These are phyloP conservation scores for Agrocybe praecox DNA, from an alignment of 768 basidiomycete species.

Conservation along the genomic window DNA sequence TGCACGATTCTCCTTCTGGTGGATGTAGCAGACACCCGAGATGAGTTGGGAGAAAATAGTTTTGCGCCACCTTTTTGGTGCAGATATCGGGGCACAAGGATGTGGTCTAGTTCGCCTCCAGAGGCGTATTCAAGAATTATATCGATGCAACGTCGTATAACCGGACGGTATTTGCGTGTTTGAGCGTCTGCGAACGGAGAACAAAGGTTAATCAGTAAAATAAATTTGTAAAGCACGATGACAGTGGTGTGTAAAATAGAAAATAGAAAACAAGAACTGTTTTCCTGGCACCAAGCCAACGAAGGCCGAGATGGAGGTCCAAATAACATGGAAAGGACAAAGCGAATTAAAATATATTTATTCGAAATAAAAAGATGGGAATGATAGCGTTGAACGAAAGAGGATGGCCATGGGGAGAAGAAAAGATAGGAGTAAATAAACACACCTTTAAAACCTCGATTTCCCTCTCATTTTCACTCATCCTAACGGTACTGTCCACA, in stretches of 20 bases:
- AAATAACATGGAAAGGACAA: background rate
- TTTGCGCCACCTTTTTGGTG: constrained; percentile 93
- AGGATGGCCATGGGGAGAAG: too few relatives aligned
- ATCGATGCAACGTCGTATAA: constrained; percentile 99
- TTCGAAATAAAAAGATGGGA: background rate
- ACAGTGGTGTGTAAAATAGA: too few relatives aligned
- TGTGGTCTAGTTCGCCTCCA: constrained; percentile 98
- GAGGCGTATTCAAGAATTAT: constrained; percentile 99
- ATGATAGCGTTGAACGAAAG: too few relatives aligned
- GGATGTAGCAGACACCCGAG: constrained; percentile 98
- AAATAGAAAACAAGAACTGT: background rate
- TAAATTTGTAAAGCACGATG: too few relatives aligned
- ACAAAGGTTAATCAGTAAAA: too few relatives aligned
- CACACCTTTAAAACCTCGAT: constrained; percentile 92
- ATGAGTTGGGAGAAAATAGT: constrained; percentile 96
- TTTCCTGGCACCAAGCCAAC: too few relatives aligned
- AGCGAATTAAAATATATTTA: background rate
- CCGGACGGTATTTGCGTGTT: constrained; percentile 97
- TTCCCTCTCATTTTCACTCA: constrained; percentile 93
- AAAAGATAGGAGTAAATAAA: background rate
- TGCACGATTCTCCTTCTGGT: constrained; percentile 99
- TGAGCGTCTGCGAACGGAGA: constrained; percentile 64
- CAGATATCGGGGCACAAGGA: constrained; percentile 95
- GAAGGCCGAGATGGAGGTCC: too few relatives aligned
- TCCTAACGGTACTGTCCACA: too few relatives aligned